Base-by-base conservation (phyloP, 2,329 filamentous ascomycete genomes). In the Microcyclosporella mali region DNA sequence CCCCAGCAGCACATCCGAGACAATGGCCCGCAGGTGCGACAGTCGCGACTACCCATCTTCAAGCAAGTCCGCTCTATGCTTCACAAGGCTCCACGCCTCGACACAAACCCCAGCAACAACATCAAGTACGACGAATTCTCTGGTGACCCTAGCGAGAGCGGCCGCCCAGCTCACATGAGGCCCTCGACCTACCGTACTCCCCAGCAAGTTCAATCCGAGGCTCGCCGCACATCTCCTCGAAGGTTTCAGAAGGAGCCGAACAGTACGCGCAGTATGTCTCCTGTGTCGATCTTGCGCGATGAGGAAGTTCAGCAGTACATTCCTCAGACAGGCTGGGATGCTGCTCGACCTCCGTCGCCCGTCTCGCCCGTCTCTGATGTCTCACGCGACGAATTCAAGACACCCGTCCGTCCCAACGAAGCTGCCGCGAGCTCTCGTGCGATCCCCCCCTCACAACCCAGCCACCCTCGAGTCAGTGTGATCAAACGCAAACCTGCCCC, bases 11-110 rank as follows among this genome's bases (percentile, higher is more conserved):
- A 52, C 25, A 46, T 57, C 43, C 43, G 32, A 16, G 56, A 60
- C 43, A 33, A 47, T 40, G 55, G 50, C 31, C 55, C 52, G 12
- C 51, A 59, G 33, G 37, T 43, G 15, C 33, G 54, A 33, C 51
- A 51, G 36, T 56, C 54, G 14, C 46, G 50, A 39, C 53, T 61
- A 27, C 59, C 58, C 10, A 52, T 62, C 41, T 59, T 62, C 51
- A 57, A 60, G 45, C 58, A 60, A 47, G 60, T 62, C 18, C 53
- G 58, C 9, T 56, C 52, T 7, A 58, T 62, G 36, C 54, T 64
- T 19, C 52, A 57, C 36, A 62, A 62, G 37, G 52, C 53, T n/a
- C 40, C 55, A 15, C 30, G 45, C 7, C 31, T 52, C 15, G 37
- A 41, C 29, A 52, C 47, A 15, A 42, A n/a, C n/a, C n/a, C 46